Conservation (phyloP, 345 rosid species). For the Atalantia buxifolia region DNA sequence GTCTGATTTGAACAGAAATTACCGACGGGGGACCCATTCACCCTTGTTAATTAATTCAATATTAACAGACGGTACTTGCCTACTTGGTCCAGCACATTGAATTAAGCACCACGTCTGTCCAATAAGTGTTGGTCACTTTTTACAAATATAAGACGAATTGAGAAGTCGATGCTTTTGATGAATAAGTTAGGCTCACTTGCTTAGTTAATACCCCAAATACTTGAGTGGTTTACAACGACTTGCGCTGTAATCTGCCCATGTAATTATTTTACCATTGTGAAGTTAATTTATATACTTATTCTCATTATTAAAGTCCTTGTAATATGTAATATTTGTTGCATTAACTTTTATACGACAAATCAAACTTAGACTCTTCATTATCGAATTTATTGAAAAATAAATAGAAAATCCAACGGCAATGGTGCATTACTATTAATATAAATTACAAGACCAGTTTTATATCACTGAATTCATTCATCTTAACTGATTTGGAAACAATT, state of each 20-base stretch:
- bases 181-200: background rate
- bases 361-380: too few species aligned
- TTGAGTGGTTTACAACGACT: background rate
- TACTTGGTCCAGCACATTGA: background rate
- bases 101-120: background rate
- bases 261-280: background rate
- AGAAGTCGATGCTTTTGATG: slow-evolving; percentile 1
- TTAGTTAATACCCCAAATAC: background rate
- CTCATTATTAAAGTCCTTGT: background rate
- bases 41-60: background rate
- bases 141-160: background rate
- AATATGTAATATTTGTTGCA: too few species aligned
- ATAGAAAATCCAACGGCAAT: too few species aligned
- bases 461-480: too few species aligned
- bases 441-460: too few species aligned
- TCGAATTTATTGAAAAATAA: too few species aligned
- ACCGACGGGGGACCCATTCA: background rate
- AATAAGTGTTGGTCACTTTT: background rate
- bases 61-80: background rate
- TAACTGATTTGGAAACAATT: too few species aligned
- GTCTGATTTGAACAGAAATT: background rate
- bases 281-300: background rate
- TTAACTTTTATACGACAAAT: too few species aligned
- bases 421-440: too few species aligned
- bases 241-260: background rate